phyloP scores from a whole-genome alignment of 352 stramenopile genomes.

The Globisporangium rhizosaccharum region DNA sequence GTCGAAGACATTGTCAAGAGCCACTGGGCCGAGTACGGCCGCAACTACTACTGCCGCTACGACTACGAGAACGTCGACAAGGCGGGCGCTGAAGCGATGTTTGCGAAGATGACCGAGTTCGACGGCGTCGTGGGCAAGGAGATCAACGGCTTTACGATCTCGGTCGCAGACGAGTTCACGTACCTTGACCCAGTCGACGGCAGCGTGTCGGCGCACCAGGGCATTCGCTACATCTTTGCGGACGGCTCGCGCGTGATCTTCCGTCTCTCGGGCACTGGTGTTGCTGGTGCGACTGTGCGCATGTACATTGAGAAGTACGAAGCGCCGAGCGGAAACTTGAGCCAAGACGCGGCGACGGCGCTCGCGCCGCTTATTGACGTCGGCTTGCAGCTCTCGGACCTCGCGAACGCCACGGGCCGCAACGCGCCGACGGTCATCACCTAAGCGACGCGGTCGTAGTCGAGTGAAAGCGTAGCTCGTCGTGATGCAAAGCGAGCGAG shows the following conservation, averaged over 20 bases:
- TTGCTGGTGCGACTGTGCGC: slow-evolving; percentile 94
- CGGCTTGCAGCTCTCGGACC: slow-evolving; percentile 90
- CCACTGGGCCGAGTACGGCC: slow-evolving; percentile 96
- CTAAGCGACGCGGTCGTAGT: slow-evolving; percentile 47
- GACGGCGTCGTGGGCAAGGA: slow-evolving; percentile 57
- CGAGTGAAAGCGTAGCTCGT: too few relatives aligned
- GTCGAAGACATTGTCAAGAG: slow-evolving; percentile 95
- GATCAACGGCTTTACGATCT: slow-evolving; percentile 76
- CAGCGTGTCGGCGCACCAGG: slow-evolving; percentile 94
- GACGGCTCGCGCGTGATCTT: slow-evolving; percentile 96
- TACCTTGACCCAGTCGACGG: slow-evolving; percentile 98
- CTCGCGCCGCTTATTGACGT: slow-evolving; percentile 89
- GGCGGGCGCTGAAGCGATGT: slow-evolving; percentile 67
- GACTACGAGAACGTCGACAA: slow-evolving; percentile 99
- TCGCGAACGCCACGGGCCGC: slow-evolving; percentile 91
- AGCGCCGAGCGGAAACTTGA: slow-evolving; percentile 74
- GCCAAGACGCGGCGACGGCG: slow-evolving; percentile 64
- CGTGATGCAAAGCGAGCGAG: too few relatives aligned
- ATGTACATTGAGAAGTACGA: slow-evolving; percentile 99
- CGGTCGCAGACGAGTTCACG: slow-evolving; percentile 95
- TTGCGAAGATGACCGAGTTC: slow-evolving; percentile 70
- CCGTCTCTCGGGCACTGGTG: slow-evolving; percentile 96
- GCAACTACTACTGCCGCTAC: slow-evolving; percentile 99
- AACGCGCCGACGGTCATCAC: slow-evolving; percentile 96
- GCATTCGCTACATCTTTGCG: slow-evolving; percentile 94